Base-by-base conservation (phyloP, 1,284 basidiomycete genomes). In the Vanrija humicola region DNA sequence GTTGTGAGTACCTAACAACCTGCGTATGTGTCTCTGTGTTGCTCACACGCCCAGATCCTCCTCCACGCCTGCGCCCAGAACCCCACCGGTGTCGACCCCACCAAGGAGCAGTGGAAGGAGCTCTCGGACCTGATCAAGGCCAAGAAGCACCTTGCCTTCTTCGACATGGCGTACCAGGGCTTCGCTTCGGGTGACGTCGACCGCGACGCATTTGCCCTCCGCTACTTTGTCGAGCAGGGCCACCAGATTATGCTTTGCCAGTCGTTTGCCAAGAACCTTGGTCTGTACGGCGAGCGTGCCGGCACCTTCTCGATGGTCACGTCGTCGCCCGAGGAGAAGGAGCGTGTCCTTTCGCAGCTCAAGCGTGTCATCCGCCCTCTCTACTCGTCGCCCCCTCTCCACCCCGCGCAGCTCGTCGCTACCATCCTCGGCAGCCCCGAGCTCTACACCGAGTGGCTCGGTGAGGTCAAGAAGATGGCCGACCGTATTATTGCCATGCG, bases 221-320 rank as follows among this genome's bases (percentile, higher is more conserved):
- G 96, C 61, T 85, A 96, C 80, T 98, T 99, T 78, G 90, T 96
- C 52, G 80, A 85, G 46, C 80, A 91, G 74, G 90, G 90, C 42
- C 90, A 93, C 78, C 87, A 90, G 69, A 79, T 93, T 62, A 88
- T 90, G 15, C 83, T 93, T 46, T 81, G 86, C 59, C 96, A 99
- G 78, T 93, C 90, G 52, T 99, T 98, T 77, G 96, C 96, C 52
- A 99, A 99, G 83, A 99, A 98, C 82, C 95, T 97, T 83, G 95
- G 96, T 59, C 83, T 98, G 40, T 98, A 98, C 76, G 96, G 94
- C 64, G 94, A 97, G 79, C 90, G 94, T 72, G 90, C 91, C 56
- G 94, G 94, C 19, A 88, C 90, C n/a, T 91, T 98, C 83, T 93
- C 90, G 21, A 76, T 97, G 66, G 85, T 88, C 49, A 85, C 84